phyloP scores from a whole-genome alignment of 2,329 filamentous ascomycete species.

The Coniochaeta prunicola region DNA sequence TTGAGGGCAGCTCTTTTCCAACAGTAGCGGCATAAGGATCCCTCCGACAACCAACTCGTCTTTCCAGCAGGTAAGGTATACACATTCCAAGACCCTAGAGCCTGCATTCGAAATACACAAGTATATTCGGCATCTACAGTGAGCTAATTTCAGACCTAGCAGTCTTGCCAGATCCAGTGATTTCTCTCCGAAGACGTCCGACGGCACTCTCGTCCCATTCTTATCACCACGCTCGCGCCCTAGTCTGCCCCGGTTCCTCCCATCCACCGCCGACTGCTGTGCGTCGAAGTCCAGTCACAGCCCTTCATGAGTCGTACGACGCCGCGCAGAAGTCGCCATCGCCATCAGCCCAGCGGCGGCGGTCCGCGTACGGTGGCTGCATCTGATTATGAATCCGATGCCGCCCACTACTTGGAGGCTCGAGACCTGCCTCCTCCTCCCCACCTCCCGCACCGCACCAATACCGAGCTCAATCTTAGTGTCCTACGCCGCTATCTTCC shows the following conservation, averaged over 20 bases:
- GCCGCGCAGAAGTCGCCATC: conserved; percentile 24
- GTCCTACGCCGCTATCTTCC: conserved; percentile 80
- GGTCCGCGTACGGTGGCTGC: conserved; percentile 25
- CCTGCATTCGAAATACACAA: too few relatives aligned
- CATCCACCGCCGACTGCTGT: neutral
- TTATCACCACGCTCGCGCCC: neutral
- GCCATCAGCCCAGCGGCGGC: conserved; percentile 14
- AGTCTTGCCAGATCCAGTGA: neutral
- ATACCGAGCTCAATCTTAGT: conserved; percentile 78
- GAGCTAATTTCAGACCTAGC: neutral
- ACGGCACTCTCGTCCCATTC: neutral
- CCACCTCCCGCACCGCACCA: conserved; percentile 57
- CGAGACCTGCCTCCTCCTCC: conserved; percentile 34
- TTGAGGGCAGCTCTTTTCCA: neutral
- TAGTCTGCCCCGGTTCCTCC: neutral
- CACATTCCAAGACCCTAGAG: neutral
- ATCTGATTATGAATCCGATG: conserved; percentile 63
- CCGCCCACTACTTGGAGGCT: conserved; percentile 37
- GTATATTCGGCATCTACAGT: neutral
- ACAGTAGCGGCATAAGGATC: neutral
- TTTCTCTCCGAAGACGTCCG: neutral
- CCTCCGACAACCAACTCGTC: neutral
- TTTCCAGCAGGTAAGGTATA: neutral
- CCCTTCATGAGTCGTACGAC: conserved; percentile 35
- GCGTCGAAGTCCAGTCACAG: neutral